Percentiles rank a stretch among this genome's conserved stretches.
phyloP scores from a whole-genome alignment of 306 rosid species.

The Astragalus membranaceus region DNA sequence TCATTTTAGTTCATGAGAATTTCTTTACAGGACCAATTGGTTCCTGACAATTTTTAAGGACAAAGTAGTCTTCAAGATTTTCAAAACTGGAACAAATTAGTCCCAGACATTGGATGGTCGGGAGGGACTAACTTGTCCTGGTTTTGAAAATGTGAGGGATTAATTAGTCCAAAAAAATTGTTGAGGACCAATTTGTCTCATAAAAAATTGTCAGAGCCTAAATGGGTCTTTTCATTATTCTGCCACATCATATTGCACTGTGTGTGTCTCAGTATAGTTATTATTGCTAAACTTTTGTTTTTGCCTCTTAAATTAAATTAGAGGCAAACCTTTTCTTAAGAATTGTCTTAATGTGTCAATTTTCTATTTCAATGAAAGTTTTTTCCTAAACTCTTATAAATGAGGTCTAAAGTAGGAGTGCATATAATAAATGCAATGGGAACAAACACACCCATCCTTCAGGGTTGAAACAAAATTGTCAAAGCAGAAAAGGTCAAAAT shows the following conservation, averaged over 20 bases:
- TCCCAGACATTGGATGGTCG: no score
- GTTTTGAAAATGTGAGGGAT: no score
- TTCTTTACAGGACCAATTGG: no score
- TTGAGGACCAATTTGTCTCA: no score
- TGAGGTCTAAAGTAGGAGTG: slow-evolving; percentile 2
- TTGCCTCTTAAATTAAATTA: not conserved
- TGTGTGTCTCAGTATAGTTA: not conserved
- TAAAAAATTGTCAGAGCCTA: no score
- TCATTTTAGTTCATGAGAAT: no score
- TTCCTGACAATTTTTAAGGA: no score
- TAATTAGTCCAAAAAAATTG: no score
- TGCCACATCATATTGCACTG: not conserved
- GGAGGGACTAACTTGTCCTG: no score
- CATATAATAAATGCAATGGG: slow-evolving; percentile 4
- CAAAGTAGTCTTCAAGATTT: no score
- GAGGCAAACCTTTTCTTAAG: not conserved
- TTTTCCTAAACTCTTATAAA: slow-evolving; percentile 7
- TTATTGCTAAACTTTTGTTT: not conserved
- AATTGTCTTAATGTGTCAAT: not conserved
- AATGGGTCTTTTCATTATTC: no score
- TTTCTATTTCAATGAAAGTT: slow-evolving; percentile 8
- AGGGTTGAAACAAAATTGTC: slow-evolving; percentile 18
- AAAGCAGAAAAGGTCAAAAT: slow-evolving; percentile 17
- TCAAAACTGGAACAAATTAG: no score
- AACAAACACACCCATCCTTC: not conserved